Conservation (phyloP, 306 rosid genomes). For the Gastrolobium bilobum region DNA sequence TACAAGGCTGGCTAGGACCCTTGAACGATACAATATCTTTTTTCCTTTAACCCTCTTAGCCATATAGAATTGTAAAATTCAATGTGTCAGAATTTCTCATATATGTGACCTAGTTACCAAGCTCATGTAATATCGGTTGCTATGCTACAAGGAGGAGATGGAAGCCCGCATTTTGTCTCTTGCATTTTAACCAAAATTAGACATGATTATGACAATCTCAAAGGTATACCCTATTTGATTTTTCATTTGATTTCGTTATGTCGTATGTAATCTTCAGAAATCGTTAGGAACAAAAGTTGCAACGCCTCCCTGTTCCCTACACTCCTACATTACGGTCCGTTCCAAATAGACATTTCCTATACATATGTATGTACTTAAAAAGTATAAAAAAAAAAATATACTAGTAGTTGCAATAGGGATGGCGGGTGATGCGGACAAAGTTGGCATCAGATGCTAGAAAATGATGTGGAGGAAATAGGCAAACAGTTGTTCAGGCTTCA, state of each 20-base stretch:
- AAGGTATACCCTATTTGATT: conserved; percentile 1
- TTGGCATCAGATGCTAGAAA: background rate
- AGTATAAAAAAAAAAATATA: too few relatives aligned
- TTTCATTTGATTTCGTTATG: background rate
- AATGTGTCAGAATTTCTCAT: background rate
- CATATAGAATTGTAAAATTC: background rate
- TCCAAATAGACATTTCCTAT: background rate
- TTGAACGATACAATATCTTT: background rate
- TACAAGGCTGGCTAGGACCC: background rate
- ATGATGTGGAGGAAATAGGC: background rate
- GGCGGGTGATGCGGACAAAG: background rate
- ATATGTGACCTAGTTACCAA: background rate
- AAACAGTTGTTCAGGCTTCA: conserved; percentile 32
- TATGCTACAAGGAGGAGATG: too few relatives aligned
- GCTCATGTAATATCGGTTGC: background rate
- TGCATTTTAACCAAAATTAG: background rate
- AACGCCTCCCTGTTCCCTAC: background rate
- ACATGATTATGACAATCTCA: background rate
- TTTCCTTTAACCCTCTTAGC: background rate
- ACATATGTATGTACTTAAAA: background rate
- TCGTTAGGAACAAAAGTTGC: background rate
- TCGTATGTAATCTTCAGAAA: background rate
- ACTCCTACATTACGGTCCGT: background rate
- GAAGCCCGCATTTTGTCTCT: too few relatives aligned
- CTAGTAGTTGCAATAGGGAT: background rate